These are phyloP conservation scores for Apophysomyces ossiformis DNA, from an alignment of 371 early-diverging fungal genomes.

Conservation along the genomic window DNA sequence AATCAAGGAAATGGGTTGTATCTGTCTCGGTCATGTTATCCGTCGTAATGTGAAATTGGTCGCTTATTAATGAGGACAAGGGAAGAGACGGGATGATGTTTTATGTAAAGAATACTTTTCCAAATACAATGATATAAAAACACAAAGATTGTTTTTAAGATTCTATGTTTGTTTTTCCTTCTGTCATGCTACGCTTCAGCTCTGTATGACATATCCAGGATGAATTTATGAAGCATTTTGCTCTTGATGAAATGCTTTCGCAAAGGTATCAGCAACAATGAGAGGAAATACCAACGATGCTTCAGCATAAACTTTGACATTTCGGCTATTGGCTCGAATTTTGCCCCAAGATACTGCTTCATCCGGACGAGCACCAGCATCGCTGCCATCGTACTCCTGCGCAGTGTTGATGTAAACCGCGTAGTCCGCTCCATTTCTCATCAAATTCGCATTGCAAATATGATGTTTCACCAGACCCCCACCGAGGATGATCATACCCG, in stretches of 20 bases:
- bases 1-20: too few relatives aligned
- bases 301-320: slow-evolving; percentile 95
- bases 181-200: too few relatives aligned
- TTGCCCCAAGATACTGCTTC: slow-evolving; percentile 99
- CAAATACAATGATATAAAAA: background rate
- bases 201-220: too few relatives aligned
- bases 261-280: slow-evolving; percentile 95
- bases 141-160: background rate
- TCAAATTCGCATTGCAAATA: slow-evolving; percentile 99
- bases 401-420: slow-evolving; percentile 99
- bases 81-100: too few relatives aligned
- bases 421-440: slow-evolving; percentile 99
- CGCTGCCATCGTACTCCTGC: slow-evolving; percentile 99
- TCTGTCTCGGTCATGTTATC: too few relatives aligned
- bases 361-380: slow-evolving; percentile 99
- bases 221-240: background rate
- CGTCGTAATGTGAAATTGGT: too few relatives aligned
- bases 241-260: slow-evolving; percentile 52
- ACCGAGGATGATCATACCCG: slow-evolving; percentile 98
- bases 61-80: too few relatives aligned
- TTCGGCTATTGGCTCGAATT: slow-evolving; percentile 84
- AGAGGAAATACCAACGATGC: slow-evolving; percentile 97
- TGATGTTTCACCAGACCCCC: slow-evolving; percentile 99
- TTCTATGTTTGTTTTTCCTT: too few relatives aligned
- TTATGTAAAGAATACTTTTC: too few relatives aligned